Conservation (phyloP, 345 rosid genomes). For the Brassica nigra region DNA sequence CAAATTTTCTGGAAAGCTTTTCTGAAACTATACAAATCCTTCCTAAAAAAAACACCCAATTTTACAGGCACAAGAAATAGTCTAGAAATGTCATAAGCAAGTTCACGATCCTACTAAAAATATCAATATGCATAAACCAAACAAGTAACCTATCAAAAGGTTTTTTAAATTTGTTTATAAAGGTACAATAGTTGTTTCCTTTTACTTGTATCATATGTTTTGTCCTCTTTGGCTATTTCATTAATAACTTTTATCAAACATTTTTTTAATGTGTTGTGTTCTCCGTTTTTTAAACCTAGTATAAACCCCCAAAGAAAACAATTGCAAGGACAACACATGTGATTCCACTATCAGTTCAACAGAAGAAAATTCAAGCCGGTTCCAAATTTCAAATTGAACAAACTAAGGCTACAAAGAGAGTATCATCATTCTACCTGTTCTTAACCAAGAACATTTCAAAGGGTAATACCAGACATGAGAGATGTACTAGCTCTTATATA, state of each 20-base stretch:
- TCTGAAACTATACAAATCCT: too few species aligned
- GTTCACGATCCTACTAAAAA: too few species aligned
- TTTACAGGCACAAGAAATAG: too few species aligned
- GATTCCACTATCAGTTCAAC: background rate
- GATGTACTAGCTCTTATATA: background rate
- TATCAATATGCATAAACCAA: too few species aligned
- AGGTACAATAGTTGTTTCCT: conserved; percentile 33
- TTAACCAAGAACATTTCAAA: background rate
- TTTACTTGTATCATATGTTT: conserved; percentile 18
- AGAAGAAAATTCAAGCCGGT: background rate
- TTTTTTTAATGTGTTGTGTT: background rate
- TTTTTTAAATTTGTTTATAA: conserved; percentile 30
- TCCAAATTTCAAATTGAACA: background rate
- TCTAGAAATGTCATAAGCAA: too few species aligned
- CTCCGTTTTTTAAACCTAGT: background rate
- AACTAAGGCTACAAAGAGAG: background rate
- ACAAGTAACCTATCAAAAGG: too few species aligned
- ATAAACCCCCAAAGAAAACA: too few species aligned
- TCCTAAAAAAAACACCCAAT: too few species aligned
- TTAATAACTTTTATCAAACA: conserved; percentile 36
- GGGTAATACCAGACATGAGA: background rate
- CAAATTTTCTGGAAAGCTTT: too few species aligned
- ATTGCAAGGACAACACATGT: too few species aligned
- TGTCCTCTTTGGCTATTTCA: conserved; percentile 34
- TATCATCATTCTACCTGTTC: background rate